Evolutionary conservation across 2,329 filamentous ascomycete species (phyloP).

Genomic region (Colletotrichum scovillei): DNA sequence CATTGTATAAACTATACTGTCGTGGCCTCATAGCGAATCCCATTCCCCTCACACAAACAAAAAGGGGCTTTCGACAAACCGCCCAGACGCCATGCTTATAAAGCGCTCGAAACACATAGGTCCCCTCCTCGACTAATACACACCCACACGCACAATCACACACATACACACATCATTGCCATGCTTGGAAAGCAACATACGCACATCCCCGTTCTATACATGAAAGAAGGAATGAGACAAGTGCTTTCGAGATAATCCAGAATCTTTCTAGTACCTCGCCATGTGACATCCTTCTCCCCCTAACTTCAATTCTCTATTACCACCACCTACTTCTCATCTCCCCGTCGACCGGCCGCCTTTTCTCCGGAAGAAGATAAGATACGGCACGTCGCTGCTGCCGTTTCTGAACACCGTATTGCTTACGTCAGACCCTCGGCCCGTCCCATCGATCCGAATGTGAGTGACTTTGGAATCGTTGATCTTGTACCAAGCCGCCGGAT

Average conservation of each 20-base stretch:
- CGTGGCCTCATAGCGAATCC: slow-evolving; percentile 23
- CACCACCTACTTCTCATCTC: neutral
- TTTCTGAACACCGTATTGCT: slow-evolving; percentile 52
- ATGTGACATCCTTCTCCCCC: neutral
- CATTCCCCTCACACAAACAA: slow-evolving; percentile 6
- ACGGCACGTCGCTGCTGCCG: slow-evolving; percentile 53
- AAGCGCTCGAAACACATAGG: slow-evolving; percentile 27
- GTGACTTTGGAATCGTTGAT: slow-evolving; percentile 60
- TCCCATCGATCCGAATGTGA: slow-evolving; percentile 54
- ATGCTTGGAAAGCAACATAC: neutral
- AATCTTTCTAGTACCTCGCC: neutral
- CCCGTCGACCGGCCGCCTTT: slow-evolving; percentile 42
- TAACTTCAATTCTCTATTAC: slow-evolving; percentile 8
- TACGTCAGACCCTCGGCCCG: slow-evolving; percentile 45
- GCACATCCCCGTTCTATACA: slow-evolving; percentile 13
- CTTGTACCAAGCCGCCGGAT: slow-evolving; percentile 59
- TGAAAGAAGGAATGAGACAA: neutral
- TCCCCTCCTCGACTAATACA: neutral
- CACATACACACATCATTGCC: neutral
- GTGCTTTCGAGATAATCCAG: neutral
- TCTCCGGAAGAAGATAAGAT: slow-evolving; percentile 58
- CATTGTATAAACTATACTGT: slow-evolving; percentile 26
- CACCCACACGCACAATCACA: too few species aligned
- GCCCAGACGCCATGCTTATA: slow-evolving; percentile 32
- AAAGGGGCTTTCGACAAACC: slow-evolving; percentile 6